Base-by-base conservation (phyloP, 2,329 filamentous ascomycete species). In the Purpureocillium takamizusanense region DNA sequence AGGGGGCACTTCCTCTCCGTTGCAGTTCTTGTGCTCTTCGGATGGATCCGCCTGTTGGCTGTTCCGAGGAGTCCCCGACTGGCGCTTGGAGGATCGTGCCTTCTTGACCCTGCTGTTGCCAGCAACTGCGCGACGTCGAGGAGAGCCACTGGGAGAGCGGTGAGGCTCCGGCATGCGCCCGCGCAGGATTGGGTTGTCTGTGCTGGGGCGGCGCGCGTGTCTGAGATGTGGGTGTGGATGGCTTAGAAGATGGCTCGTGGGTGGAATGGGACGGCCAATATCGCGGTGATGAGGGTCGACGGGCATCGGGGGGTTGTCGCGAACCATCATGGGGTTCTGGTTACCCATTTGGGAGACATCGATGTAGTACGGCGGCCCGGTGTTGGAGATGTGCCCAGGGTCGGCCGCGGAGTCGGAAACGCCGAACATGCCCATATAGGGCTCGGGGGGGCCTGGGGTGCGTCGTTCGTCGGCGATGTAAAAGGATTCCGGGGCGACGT, bases 401-500 rank as follows among this genome's bases (percentile, higher is more conserved):
- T 60, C 52, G 12, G 46, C 43, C 32, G 45, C 51, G 12, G 28
- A 15, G 25, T 57, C 53, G 12, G 61, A 63, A 11, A 65, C 59
- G 9, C 56, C 48, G 41, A 56, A 65, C 30, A 44, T 48, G 31
- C 60, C 59, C 42, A 61, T 57, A 37, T 62, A 65, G 6, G 54
- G 57, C 33, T 57, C 53, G 4, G 53, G 60, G 17, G 61, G 59
- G 7, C 53, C 56, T 7, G 60, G 65, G 23, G 58, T 62, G 32
- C 55, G 57, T 30, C 58, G 57, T 42, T 56, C 64, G 45, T 58
- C 62, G 10, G 52, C 51, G 38, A 60, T 61, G 53, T 69, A 62
- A 36, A 59, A 62, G 15, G 21, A 25, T 10, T 64, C 60, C 6
- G 49, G 42, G 32, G 60, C 44, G 13, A 55, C 52, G 14, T 57